Conservation (phyloP, 495 filamentous ascomycete species). For the Penicillium herquei region DNA sequence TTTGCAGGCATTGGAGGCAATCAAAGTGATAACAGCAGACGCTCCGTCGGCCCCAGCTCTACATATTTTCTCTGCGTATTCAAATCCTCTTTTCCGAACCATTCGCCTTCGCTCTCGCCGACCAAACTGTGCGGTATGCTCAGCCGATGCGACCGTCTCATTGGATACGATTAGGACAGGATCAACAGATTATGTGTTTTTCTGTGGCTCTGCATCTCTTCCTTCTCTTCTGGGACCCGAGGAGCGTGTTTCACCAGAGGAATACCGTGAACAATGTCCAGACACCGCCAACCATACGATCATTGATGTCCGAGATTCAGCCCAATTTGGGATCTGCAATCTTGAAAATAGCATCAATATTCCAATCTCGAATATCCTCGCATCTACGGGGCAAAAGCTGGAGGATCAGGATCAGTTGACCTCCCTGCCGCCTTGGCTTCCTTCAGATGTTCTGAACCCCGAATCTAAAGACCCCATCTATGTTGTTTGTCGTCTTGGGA, state of each 20-base stretch:
- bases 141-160: conserved; percentile 57
- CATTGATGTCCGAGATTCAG: conserved; percentile 79
- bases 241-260: conserved; percentile 60
- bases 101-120: conserved; percentile 68
- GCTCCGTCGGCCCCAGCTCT: conserved; percentile 35
- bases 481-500: conserved; percentile 81
- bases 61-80: conserved; percentile 73
- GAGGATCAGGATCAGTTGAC: neutral
- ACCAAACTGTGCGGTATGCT: conserved; percentile 72
- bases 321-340: conserved; percentile 79
- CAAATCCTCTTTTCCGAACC: conserved; percentile 65
- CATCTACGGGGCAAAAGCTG: conserved; percentile 11
- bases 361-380: conserved; percentile 62
- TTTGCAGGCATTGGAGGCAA: conserved; percentile 82
- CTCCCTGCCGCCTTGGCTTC: conserved; percentile 44
- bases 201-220: conserved; percentile 62
- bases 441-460: conserved; percentile 22
- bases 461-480: conserved; percentile 53
- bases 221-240: conserved; percentile 53
- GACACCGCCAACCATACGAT: conserved; percentile 43
- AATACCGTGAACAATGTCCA: conserved; percentile 42
- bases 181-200: conserved; percentile 71
- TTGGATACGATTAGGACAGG: conserved; percentile 59
- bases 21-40: conserved; percentile 67
- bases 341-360: conserved; percentile 74